Evolutionary conservation across 768 basidiomycete species (phyloP).

Genomic region (Myochromella boudieri): DNA sequence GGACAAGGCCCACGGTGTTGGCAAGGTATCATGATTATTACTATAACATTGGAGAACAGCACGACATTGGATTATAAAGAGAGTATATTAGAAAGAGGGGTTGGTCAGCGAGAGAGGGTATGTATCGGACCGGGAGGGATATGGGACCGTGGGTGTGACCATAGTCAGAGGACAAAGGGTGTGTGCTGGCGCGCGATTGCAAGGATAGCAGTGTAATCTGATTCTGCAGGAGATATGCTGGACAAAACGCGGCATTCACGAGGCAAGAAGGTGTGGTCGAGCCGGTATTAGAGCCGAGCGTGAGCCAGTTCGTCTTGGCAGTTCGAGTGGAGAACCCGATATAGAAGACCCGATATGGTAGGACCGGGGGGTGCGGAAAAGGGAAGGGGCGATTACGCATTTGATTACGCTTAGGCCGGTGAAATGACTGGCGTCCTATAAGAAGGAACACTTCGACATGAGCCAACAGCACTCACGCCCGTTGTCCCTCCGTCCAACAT

Average conservation of each 20-base stretch:
- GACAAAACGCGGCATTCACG: constrained; percentile 13
- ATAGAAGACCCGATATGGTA: constrained; percentile 9
- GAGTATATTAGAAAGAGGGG: not conserved
- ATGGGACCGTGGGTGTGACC: not conserved
- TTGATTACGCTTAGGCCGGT: constrained; percentile 11
- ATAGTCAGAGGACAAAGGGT: no score
- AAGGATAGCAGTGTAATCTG: not conserved
- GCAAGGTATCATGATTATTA: no score
- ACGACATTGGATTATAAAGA: not conserved
- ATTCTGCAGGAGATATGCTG: constrained; percentile 1
- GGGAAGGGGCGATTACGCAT: constrained; percentile 11
- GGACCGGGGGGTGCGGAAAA: constrained; percentile 13
- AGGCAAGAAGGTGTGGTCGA: constrained; percentile 8
- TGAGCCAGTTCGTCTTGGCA: constrained; percentile 9
- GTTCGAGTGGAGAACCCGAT: not conserved
- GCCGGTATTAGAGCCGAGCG: constrained; percentile 6
- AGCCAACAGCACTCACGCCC: not conserved
- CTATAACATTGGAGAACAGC: no score
- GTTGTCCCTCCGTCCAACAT: no score
- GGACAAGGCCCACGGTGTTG: no score
- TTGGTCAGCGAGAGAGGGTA: not conserved
- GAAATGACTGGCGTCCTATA: constrained; percentile 2
- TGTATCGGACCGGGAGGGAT: not conserved
- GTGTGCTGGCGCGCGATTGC: not conserved
- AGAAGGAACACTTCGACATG: not conserved